Percentiles rank a stretch among this genome's conserved stretches.
Conservation (phyloP, 305 asterid genomes). For the Solanum hybrid region DNA sequence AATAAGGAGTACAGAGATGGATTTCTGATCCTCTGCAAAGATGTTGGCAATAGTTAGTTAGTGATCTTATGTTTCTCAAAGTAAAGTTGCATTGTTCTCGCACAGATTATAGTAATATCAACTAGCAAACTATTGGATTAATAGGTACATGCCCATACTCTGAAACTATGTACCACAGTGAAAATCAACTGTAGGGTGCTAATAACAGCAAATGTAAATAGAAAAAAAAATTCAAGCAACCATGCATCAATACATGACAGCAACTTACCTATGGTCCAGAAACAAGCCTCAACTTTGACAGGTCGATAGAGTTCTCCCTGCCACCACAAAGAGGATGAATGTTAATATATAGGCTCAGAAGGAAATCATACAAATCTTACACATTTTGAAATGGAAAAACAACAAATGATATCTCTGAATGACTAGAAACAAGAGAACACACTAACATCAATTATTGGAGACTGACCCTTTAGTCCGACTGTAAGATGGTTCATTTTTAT, state of each 20-base stretch:
- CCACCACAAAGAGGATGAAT: neutral
- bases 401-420: neutral
- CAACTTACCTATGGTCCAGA: conserved; percentile 69
- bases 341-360: neutral
- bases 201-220: neutral
- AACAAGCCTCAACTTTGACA: conserved; percentile 61
- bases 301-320: conserved; percentile 59
- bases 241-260: neutral
- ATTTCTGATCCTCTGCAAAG: conserved; percentile 70
- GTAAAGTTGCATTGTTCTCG: neutral
- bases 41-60: neutral
- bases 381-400: neutral
- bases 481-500: conserved; percentile 31
- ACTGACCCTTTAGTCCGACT: conserved; percentile 35
- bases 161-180: neutral
- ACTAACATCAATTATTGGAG: conserved; percentile 30
- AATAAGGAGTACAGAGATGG: conserved; percentile 58
- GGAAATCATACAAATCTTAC: neutral
- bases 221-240: neutral
- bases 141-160: neutral
- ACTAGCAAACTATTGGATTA: neutral
- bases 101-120: neutral
- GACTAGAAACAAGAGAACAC: neutral
- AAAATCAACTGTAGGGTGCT: neutral
- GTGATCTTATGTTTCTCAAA: neutral